Percentiles rank a stretch among this genome's conserved stretches.
Evolutionary conservation across 257 asterid species (phyloP).

Genomic region (Nicotiana knightiana): DNA sequence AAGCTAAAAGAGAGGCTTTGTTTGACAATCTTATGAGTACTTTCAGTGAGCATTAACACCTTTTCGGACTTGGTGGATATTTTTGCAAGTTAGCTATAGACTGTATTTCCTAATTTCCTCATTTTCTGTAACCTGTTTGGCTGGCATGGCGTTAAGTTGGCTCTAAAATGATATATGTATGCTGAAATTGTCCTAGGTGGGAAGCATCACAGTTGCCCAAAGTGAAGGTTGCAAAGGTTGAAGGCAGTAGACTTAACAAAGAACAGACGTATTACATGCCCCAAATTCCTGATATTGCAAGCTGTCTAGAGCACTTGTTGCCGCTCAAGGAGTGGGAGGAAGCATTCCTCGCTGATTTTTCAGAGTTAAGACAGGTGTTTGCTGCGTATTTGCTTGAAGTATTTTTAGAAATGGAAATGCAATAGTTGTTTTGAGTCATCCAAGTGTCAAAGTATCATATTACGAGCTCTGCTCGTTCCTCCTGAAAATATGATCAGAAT

Average conservation of each 20-base stretch:
- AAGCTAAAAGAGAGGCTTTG: background rate
- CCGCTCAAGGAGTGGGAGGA: constrained; percentile 94
- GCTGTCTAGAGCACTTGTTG: constrained; percentile 65
- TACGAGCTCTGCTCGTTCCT: background rate
- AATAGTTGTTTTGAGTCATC: background rate
- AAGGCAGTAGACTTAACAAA: constrained; percentile 32
- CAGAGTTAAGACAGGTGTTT: constrained; percentile 71
- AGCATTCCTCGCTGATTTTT: constrained; percentile 75
- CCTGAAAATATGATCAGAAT: background rate
- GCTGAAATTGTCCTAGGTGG: constrained; percentile 47
- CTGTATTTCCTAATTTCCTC: background rate
- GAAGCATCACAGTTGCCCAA: constrained; percentile 77
- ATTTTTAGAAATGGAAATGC: background rate
- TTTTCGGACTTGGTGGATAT: background rate
- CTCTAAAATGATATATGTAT: background rate
- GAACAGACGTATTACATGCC: constrained; percentile 88
- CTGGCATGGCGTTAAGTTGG: background rate
- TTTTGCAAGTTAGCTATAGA: background rate
- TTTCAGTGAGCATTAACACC: background rate
- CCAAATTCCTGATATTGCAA: constrained; percentile 72
- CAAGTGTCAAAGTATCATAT: background rate
- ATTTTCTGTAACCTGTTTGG: background rate
- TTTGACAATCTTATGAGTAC: too few relatives aligned
- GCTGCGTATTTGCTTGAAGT: background rate
- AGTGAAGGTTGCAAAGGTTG: constrained; percentile 59